Conservation (phyloP, 176 grass and related monocot species). For the Oryza officinalis region DNA sequence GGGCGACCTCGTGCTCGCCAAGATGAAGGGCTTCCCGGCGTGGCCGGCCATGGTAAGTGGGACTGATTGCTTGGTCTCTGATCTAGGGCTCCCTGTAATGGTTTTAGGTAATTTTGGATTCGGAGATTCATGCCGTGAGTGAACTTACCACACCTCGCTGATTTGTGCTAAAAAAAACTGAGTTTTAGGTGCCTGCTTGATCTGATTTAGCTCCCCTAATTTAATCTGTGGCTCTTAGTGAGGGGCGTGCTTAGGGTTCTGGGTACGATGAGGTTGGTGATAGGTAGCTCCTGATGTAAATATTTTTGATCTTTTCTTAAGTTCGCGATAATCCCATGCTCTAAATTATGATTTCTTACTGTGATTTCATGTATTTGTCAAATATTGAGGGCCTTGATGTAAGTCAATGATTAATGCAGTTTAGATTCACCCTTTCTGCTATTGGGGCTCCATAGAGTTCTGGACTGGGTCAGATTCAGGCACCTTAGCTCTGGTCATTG, state of each 20-base stretch:
- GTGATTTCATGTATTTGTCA: not conserved
- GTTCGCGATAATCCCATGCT: slow-evolving; percentile 23
- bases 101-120: slow-evolving; percentile 16
- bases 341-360: slow-evolving; percentile 15
- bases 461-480: not conserved
- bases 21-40: slow-evolving; percentile 95
- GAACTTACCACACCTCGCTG: not conserved
- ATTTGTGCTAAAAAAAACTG: not conserved
- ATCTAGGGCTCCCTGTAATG: slow-evolving; percentile 14
- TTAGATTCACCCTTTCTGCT: slow-evolving; percentile 3
- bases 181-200: not conserved
- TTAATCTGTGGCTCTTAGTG: not conserved
- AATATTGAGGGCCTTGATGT: slow-evolving; percentile 20
- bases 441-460: not conserved
- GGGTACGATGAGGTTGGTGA: slow-evolving; percentile 5
- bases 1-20: slow-evolving; percentile 97
- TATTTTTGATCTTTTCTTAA: not conserved
- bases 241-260: slow-evolving; percentile 29
- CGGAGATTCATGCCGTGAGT: not conserved
- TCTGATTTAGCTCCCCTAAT: not conserved
- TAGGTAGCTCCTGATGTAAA: not conserved
- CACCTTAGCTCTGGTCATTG: not conserved
- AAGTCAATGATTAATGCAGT: not conserved
- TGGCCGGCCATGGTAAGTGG: slow-evolving; percentile 88
- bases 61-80: slow-evolving; percentile 25